phyloP scores from a whole-genome alignment of 2,329 filamentous ascomycete genomes.

The Penicillium aurantiogriseum region DNA sequence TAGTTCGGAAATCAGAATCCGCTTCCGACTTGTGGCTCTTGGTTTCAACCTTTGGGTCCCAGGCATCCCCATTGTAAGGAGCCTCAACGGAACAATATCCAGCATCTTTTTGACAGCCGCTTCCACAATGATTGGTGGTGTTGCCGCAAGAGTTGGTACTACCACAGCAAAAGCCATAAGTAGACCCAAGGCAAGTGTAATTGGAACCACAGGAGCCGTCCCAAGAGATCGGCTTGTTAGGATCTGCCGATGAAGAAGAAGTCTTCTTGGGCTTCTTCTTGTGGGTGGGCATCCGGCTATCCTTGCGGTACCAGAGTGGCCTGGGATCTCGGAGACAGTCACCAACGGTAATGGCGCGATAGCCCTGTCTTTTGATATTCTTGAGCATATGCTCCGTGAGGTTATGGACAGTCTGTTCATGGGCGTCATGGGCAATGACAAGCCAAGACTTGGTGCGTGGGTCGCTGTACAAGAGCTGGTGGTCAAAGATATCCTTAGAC shows the following conservation, averaged over 20 bases:
- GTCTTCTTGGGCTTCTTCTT: conserved; percentile 16
- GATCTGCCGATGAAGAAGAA: conserved; percentile 5
- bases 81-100: conserved; percentile 30
- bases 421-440: conserved; percentile 45
- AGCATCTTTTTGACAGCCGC: conserved; percentile 31
- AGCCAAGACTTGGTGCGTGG: conserved; percentile 37
- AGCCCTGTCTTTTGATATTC: conserved; percentile 30
- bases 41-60: conserved; percentile 14
- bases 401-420: conserved; percentile 45
- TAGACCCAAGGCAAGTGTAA: conserved; percentile 36
- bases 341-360: conserved; percentile 44
- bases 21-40: conserved; percentile 19
- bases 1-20: conserved; percentile 15
- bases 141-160: conserved; percentile 32
- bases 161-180: conserved; percentile 37
- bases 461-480: conserved; percentile 28
- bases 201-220: conserved; percentile 38
- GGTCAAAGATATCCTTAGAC: conserved; percentile 44
- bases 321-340: conserved; percentile 43
- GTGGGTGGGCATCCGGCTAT: conserved; percentile 24
- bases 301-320: conserved; percentile 44
- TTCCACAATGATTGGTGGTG: conserved; percentile 30
- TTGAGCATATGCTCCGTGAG: conserved; percentile 44
- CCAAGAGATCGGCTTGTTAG: conserved; percentile 27
- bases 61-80: conserved; percentile 22